These are phyloP conservation scores for Sporothrix globosa DNA, from an alignment of 2,329 filamentous ascomycete genomes.

Conservation along the genomic window DNA sequence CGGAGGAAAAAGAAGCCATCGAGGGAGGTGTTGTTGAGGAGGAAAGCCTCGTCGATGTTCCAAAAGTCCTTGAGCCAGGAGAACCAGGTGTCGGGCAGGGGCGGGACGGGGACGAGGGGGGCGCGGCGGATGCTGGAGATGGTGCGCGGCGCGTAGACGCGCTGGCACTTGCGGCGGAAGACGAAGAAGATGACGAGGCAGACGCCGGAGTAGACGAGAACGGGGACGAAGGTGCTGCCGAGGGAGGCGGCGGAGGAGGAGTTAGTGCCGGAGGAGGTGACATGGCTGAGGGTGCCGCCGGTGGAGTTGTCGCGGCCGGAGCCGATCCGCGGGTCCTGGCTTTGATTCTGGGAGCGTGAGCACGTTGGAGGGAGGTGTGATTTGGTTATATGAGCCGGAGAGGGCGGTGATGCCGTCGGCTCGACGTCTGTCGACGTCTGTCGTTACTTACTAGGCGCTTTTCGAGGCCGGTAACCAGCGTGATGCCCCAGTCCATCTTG, in stretches of 20 bases:
- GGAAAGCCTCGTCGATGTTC: constrained; percentile 71
- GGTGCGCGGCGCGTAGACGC: constrained; percentile 61
- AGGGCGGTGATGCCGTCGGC: not conserved
- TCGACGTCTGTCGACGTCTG: too few species aligned
- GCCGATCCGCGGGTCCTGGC: constrained; percentile 49
- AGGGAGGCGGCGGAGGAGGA: constrained; percentile 49
- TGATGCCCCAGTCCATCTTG: constrained; percentile 34
- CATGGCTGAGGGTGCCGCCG: constrained; percentile 45
- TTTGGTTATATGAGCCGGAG: too few species aligned
- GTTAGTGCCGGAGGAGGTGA: constrained; percentile 43
- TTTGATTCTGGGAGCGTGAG: constrained; percentile 38
- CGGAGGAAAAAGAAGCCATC: constrained; percentile 88
- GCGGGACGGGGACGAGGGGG: constrained; percentile 58
- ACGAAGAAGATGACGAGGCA: constrained; percentile 58
- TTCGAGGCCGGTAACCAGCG: constrained; percentile 29
- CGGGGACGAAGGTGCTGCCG: constrained; percentile 58
- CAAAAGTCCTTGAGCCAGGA: constrained; percentile 66
- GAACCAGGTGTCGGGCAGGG: constrained; percentile 60
- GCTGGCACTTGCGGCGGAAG: constrained; percentile 52
- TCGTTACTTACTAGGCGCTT: constrained; percentile 28
- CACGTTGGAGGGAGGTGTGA: not conserved
- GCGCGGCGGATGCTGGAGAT: constrained; percentile 52
- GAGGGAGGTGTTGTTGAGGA: constrained; percentile 83
- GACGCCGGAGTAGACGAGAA: constrained; percentile 52
- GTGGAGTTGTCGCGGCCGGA: constrained; percentile 50